Conservation (phyloP, 2,329 filamentous ascomycete species). For the Coniella lustricola region DNA sequence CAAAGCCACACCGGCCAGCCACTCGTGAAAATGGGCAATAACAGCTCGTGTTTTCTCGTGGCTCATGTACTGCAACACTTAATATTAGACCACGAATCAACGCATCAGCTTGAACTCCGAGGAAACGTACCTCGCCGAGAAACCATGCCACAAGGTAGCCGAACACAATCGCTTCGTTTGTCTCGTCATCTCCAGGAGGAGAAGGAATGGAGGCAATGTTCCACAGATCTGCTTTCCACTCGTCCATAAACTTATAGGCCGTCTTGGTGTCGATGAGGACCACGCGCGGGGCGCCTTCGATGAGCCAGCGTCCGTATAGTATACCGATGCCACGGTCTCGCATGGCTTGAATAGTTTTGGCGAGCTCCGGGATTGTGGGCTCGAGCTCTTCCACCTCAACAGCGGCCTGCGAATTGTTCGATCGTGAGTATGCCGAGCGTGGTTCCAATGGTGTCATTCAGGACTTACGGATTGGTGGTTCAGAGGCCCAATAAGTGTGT, state of each 20-base stretch:
- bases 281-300: constrained; percentile 90
- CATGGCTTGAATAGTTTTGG: constrained; percentile 85
- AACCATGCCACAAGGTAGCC: constrained; percentile 98
- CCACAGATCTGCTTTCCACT: constrained; percentile 98
- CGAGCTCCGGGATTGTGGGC: constrained; percentile 71
- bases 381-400: constrained; percentile 94
- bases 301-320: constrained; percentile 93
- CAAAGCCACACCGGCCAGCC: constrained; percentile 89
- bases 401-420: constrained; percentile 57
- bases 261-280: constrained; percentile 92
- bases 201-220: constrained; percentile 89
- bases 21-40: constrained; percentile 98
- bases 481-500: constrained; percentile 89
- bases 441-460: too few relatives aligned
- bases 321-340: constrained; percentile 82
- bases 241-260: constrained; percentile 82
- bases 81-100: constrained; percentile 14
- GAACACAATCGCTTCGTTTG: constrained; percentile 95
- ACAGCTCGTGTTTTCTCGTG: constrained; percentile 89
- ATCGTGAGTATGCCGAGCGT: constrained; percentile 6
- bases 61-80: constrained; percentile 65
- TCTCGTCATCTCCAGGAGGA: constrained; percentile 84
- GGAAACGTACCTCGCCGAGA: constrained; percentile 72
- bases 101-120: not conserved
- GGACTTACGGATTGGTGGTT: constrained; percentile 76